These are phyloP conservation scores for Bipolaris sorokiniana DNA, from an alignment of 2,329 filamentous ascomycete genomes.

Conservation along the genomic window DNA sequence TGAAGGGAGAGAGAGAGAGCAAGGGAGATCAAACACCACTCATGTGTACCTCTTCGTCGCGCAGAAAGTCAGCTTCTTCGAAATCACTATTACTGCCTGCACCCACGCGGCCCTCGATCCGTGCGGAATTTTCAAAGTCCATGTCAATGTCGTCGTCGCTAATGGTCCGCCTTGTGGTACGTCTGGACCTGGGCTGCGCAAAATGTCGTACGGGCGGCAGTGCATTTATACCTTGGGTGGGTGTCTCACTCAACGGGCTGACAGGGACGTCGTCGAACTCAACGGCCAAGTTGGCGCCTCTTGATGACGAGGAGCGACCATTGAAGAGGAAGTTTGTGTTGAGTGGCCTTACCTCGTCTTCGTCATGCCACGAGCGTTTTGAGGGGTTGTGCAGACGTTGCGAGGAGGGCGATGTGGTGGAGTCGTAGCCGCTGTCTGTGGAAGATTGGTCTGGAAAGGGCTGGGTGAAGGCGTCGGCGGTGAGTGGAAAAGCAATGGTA, in stretches of 20 bases:
- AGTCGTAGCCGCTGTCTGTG: constrained; percentile 35
- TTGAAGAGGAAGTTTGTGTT: constrained; percentile 39
- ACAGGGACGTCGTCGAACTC: constrained; percentile 45
- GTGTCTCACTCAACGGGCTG: constrained; percentile 42
- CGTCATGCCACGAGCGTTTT: constrained; percentile 54
- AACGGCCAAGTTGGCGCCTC: constrained; percentile 7
- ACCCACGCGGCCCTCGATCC: constrained; percentile 44
- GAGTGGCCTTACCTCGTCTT: constrained; percentile 33
- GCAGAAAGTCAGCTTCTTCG: constrained; percentile 69
- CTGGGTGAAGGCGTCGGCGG: constrained; percentile 42
- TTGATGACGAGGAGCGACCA: constrained; percentile 23
- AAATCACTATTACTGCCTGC: constrained; percentile 62
- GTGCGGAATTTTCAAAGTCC: constrained; percentile 41
- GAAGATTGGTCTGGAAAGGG: constrained; percentile 43
- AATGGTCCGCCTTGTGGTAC: constrained; percentile 12
- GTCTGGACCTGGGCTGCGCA: constrained; percentile 40
- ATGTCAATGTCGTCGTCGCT: constrained; percentile 39
- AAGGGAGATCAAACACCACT: constrained; percentile 31
- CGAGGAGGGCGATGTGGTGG: constrained; percentile 24
- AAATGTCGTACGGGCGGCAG: constrained; percentile 35
- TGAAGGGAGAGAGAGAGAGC: not conserved
- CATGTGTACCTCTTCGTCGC: constrained; percentile 41
- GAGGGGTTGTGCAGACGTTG: constrained; percentile 40
- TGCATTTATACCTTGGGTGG: constrained; percentile 24
- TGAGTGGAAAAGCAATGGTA: constrained; percentile 39